Percentiles rank a stretch among this genome's conserved stretches.
Evolutionary conservation across 371 early-diverging fungal species (phyloP).

Genomic region (Mycotypha africana): DNA sequence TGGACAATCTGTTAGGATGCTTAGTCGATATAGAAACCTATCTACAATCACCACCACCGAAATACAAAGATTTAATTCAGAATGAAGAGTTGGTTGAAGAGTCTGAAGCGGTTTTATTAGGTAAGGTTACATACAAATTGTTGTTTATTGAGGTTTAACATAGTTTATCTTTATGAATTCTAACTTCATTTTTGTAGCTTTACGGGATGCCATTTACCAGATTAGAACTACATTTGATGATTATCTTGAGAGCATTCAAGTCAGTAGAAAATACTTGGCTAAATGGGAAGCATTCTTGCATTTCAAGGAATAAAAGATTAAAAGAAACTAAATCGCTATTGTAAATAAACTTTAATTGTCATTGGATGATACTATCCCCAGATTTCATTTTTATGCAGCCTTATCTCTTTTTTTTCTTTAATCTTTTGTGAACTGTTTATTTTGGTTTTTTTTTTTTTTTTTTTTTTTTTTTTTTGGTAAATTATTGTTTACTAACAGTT

Average conservation of each 20-base stretch:
- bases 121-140: conserved; percentile 7
- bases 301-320: no score
- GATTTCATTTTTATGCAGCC: no score
- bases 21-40: conserved; percentile 33
- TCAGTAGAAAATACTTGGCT: conserved; percentile 34
- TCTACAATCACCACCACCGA: conserved; percentile 25
- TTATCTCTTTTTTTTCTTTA: no score
- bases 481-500: no score
- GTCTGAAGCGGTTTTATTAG: conserved; percentile 20
- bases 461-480: conserved; percentile 1
- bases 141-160: neutral
- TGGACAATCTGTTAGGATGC: conserved; percentile 41
- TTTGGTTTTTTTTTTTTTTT: neutral
- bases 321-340: no score
- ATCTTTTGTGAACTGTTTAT: neutral
- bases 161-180: no score
- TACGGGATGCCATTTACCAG: conserved; percentile 48
- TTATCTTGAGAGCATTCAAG: conserved; percentile 27
- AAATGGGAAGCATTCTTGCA: no score
- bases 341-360: no score
- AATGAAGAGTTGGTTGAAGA: conserved; percentile 15
- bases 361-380: no score
- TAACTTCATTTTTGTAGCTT: conserved; percentile 19
- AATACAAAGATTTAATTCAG: conserved; percentile 14
- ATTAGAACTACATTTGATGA: conserved; percentile 37